phyloP scores from a whole-genome alignment of 2,329 filamentous ascomycete genomes.

The Exophiala calicioides region DNA sequence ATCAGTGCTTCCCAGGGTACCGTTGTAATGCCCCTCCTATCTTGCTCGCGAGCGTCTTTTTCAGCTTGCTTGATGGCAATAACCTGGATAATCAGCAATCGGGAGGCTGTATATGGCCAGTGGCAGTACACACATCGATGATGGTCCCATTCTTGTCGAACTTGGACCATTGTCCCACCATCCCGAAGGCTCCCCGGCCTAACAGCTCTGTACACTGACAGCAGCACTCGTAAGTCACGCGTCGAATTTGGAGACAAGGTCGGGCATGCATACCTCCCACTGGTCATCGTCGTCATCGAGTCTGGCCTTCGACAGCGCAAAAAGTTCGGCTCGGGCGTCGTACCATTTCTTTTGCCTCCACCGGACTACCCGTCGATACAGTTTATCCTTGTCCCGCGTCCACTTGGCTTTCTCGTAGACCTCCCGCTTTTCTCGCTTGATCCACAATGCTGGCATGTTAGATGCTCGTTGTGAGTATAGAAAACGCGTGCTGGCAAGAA shows the following conservation, averaged over 20 bases:
- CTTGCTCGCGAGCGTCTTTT: conserved; percentile 9
- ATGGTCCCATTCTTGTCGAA: conserved; percentile 11
- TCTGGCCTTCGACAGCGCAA: conserved; percentile 14
- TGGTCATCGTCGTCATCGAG: conserved; percentile 2
- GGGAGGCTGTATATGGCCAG: background rate
- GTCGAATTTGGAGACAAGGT: too few relatives aligned
- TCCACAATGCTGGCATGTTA: background rate
- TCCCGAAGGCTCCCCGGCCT: conserved; percentile 18
- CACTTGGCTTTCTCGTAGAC: conserved; percentile 7
- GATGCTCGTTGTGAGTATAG: background rate
- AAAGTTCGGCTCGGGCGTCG: conserved; percentile 3
- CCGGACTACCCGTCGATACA: background rate
- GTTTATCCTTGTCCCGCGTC: conserved; percentile 6
- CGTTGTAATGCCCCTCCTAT: conserved; percentile 3
- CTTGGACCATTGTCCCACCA: conserved; percentile 22
- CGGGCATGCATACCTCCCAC: conserved; percentile 23
- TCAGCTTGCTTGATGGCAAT: conserved; percentile 25
- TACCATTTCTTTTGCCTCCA: conserved; percentile 17
- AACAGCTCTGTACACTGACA: conserved; percentile 20
- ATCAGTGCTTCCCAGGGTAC: conserved; percentile 21
- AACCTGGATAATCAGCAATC: too few relatives aligned
- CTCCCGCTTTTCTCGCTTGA: background rate
- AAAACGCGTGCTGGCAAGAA: background rate
- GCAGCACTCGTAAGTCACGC: too few relatives aligned
- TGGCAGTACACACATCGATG: conserved; percentile 14